Evolutionary conservation across 164 flowering plant genomes (phyloP).

Genomic region (Akebia trifoliata): DNA sequence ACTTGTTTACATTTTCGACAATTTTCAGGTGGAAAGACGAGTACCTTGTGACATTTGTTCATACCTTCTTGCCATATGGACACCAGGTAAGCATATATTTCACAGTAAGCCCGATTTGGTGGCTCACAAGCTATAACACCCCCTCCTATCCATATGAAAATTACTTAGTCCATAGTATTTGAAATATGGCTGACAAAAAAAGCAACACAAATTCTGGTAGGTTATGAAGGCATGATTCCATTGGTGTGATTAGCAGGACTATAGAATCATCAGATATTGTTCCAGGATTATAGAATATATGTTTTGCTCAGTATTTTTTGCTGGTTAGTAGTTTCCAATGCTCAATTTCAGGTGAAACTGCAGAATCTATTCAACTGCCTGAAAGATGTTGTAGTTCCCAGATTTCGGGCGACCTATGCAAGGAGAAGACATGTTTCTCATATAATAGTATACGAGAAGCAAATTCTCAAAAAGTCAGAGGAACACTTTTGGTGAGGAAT

Average conservation of each 20-base stretch:
- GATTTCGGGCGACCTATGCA: slow-evolving; percentile 42
- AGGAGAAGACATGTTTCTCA: slow-evolving; percentile 54
- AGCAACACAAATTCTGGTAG: too few species aligned
- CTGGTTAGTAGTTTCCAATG: not conserved
- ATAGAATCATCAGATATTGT: too few species aligned
- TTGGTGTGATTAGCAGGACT: too few species aligned
- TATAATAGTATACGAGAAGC: slow-evolving; percentile 71
- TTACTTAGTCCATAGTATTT: too few species aligned
- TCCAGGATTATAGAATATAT: too few species aligned
- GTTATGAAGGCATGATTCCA: too few species aligned
- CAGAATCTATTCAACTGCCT: slow-evolving; percentile 67
- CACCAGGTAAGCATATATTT: slow-evolving; percentile 69
- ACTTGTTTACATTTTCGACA: too few species aligned
- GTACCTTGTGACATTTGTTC: slow-evolving; percentile 80
- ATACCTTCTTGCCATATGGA: slow-evolving; percentile 97
- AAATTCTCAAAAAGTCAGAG: slow-evolving; percentile 62
- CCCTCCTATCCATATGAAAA: too few species aligned
- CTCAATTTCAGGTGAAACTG: slow-evolving; percentile 73
- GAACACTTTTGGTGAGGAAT: slow-evolving; percentile 66
- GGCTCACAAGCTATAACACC: too few species aligned
- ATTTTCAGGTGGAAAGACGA: slow-evolving; percentile 74
- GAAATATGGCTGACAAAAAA: too few species aligned
- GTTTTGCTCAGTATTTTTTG: not conserved
- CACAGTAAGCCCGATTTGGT: too few species aligned
- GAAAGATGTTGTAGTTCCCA: slow-evolving; percentile 48